Evolutionary conservation across 2,329 filamentous ascomycete genomes (phyloP).

Genomic region (Colletotrichum sojae): DNA sequence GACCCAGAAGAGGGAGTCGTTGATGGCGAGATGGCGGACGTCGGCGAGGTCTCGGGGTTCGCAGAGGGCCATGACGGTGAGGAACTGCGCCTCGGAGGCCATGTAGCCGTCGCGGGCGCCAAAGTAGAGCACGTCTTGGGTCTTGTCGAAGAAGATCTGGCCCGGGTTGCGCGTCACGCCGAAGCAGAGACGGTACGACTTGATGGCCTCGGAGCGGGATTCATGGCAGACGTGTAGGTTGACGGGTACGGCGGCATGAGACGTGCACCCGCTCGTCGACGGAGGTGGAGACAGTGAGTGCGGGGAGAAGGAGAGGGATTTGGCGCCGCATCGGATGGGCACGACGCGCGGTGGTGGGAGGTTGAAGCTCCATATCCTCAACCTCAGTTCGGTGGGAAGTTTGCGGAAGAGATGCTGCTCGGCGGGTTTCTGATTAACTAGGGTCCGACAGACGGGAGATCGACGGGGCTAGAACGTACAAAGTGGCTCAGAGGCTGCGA

Average conservation of each 20-base stretch:
- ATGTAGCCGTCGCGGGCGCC: conserved; percentile 60
- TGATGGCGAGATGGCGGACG: conserved; percentile 61
- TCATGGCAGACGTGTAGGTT: conserved; percentile 63
- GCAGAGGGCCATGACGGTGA: conserved; percentile 60
- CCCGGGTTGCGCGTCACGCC: conserved; percentile 58
- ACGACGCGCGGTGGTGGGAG: conserved; percentile 60
- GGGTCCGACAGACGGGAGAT: conserved; percentile 25
- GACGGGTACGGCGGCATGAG: conserved; percentile 56
- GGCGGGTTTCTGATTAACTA: conserved; percentile 27
- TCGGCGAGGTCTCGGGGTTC: conserved; percentile 56
- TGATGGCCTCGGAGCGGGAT: conserved; percentile 60
- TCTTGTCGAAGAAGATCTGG: conserved; percentile 58
- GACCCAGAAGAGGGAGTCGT: conserved; percentile 58
- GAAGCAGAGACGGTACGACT: conserved; percentile 57
- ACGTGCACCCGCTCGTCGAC: conserved; percentile 55
- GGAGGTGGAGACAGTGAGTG: conserved; percentile 29
- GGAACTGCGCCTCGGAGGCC: conserved; percentile 61
- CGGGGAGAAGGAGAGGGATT: conserved; percentile 45
- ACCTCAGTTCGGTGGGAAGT: conserved; percentile 62
- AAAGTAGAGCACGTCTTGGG: conserved; percentile 63
- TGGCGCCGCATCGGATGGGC: conserved; percentile 56
- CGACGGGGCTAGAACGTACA: conserved; percentile 38
- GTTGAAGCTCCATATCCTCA: conserved; percentile 63
- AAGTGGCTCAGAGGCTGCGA: conserved; percentile 30
- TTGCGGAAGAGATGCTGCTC: conserved; percentile 57